Conservation (phyloP, 345 rosid species). For the Acer yangbiense region DNA sequence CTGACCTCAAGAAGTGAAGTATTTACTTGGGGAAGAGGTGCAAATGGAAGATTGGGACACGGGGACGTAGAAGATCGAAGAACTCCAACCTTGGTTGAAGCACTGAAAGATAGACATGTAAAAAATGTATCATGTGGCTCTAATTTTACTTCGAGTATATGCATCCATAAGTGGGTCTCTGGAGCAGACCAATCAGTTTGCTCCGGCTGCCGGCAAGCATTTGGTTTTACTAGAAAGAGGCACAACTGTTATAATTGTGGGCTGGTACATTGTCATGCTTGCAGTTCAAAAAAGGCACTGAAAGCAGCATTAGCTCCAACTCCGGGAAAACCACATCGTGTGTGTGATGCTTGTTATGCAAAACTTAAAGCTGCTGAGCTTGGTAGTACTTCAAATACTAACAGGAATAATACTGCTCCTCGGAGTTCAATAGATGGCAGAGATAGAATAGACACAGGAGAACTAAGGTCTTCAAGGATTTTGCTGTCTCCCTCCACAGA, state of each 20-base stretch:
- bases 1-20: slow-evolving; percentile 94
- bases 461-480: slow-evolving; percentile 50
- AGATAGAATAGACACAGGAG: slow-evolving; percentile 54
- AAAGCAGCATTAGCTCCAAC: slow-evolving; percentile 98
- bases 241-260: slow-evolving; percentile 96
- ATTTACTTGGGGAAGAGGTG: slow-evolving; percentile 94
- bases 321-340: slow-evolving; percentile 96
- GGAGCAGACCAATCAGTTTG: slow-evolving; percentile 95
- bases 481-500: slow-evolving; percentile 65
- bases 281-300: slow-evolving; percentile 94
- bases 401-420: slow-evolving; percentile 43
- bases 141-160: slow-evolving; percentile 84
- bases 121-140: slow-evolving; percentile 94
- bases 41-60: slow-evolving; percentile 88
- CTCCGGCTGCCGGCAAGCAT: slow-evolving; percentile 88
- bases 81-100: slow-evolving; percentile 79
- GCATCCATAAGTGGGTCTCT: slow-evolving; percentile 95
- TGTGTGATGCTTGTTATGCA: slow-evolving; percentile 84
- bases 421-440: slow-evolving; percentile 52
- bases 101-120: slow-evolving; percentile 80
- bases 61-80: slow-evolving; percentile 79
- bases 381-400: slow-evolving; percentile 35
- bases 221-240: slow-evolving; percentile 93
- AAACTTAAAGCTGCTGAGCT: slow-evolving; percentile 84
- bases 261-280: slow-evolving; percentile 89